Percentiles rank a stretch among this genome's conserved stretches.
Evolutionary conservation across 78 protist genomes (phyloP).

Genomic region (Mantamonas sphyraenae): DNA sequence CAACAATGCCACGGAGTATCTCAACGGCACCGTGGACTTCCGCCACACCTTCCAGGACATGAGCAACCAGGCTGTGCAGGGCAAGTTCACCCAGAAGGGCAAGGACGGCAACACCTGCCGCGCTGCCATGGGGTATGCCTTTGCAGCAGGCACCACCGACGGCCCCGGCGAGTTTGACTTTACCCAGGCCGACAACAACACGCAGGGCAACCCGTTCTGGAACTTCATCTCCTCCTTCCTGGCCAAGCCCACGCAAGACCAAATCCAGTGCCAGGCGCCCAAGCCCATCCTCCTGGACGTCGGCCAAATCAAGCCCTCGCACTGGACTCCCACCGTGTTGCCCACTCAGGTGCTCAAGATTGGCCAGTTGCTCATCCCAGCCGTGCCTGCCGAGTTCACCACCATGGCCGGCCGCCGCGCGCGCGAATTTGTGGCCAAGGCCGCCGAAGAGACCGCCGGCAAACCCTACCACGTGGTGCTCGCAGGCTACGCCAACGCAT

Average conservation of each 20-base stretch:
- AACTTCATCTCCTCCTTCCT: slow-evolving; percentile 30
- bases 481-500: slow-evolving; percentile 55
- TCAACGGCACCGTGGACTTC: slow-evolving; percentile 35
- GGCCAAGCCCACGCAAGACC: slow-evolving; percentile 42
- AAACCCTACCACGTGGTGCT: slow-evolving; percentile 34
- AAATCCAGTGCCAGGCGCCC: slow-evolving; percentile 54
- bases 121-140: slow-evolving; percentile 60
- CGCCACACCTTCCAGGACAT: slow-evolving; percentile 37
- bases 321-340: background rate
- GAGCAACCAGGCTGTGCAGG: slow-evolving; percentile 25
- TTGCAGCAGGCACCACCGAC: slow-evolving; percentile 75
- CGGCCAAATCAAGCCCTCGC: slow-evolving; percentile 26
- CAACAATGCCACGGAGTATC: background rate
- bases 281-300: slow-evolving; percentile 66
- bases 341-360: slow-evolving; percentile 7
- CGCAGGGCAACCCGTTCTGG: slow-evolving; percentile 55
- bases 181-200: slow-evolving; percentile 45
- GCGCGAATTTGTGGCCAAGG: slow-evolving; percentile 29
- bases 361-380: slow-evolving; percentile 38
- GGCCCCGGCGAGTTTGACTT: slow-evolving; percentile 72
- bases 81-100: slow-evolving; percentile 7
- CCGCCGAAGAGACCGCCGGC: background rate
- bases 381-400: slow-evolving; percentile 68
- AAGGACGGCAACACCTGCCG: slow-evolving; percentile 37
- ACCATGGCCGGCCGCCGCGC: slow-evolving; percentile 73